Evolutionary conservation across 768 basidiomycete species (phyloP).

Genomic region (Epithele typhae): DNA sequence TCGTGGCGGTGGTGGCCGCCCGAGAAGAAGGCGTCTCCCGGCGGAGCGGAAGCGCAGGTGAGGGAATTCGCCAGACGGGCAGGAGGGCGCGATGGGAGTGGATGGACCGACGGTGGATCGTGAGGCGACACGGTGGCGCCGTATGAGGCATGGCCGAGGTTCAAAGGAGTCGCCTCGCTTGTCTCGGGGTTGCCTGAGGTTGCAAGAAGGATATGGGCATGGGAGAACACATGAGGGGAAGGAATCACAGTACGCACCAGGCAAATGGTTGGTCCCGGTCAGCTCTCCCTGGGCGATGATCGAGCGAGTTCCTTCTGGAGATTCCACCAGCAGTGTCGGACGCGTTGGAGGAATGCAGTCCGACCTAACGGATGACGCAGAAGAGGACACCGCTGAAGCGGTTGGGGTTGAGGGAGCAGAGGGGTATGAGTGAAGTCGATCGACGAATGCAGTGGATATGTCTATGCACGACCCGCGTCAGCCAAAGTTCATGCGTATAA

Average conservation of each 20-base stretch:
- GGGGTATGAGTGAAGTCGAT: constrained; percentile 58
- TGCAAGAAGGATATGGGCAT: no score
- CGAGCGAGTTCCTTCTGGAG: no score
- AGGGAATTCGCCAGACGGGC: neutral
- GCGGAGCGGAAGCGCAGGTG: constrained; percentile 1
- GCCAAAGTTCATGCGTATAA: constrained; percentile 2
- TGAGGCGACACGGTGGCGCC: no score
- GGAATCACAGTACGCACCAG: no score
- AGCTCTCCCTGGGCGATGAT: no score
- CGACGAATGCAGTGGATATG: constrained; percentile 70
- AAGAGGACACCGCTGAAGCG: constrained; percentile 4
- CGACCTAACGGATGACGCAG: constrained; percentile 11
- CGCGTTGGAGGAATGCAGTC: no score
- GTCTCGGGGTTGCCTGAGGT: no score
- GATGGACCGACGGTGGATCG: neutral
- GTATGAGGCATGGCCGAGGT: no score
- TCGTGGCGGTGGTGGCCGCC: constrained; percentile 26
- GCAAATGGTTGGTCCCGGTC: no score
- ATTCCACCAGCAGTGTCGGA: no score
- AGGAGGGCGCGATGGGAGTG: neutral
- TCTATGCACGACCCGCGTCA: constrained; percentile 36
- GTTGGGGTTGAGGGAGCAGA: constrained; percentile 35
- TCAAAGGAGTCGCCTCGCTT: no score
- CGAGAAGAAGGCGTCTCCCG: constrained; percentile 19
- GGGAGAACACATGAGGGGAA: no score